Conservation (phyloP, 108 stramenopile genomes). For the Cyclotella choctawhatcheeana region DNA sequence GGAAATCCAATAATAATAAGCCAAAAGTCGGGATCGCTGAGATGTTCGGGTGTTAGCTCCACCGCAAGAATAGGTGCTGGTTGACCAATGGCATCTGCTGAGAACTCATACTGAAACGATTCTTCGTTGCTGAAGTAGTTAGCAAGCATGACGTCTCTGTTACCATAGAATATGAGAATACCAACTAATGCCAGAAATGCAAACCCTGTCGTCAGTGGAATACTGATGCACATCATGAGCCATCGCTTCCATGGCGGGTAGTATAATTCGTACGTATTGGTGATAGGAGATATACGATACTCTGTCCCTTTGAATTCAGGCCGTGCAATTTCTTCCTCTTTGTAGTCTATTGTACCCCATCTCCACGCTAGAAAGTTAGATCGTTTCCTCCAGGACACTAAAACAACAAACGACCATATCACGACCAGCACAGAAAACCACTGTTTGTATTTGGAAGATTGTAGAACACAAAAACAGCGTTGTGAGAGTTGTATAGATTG, state of each 20-base stretch:
- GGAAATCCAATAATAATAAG: constrained; percentile 79
- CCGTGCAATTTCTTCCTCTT: constrained; percentile 90
- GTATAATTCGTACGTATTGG: constrained; percentile 77
- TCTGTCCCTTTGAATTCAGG: constrained; percentile 91
- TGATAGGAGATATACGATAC: constrained; percentile 66
- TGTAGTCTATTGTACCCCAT: constrained; percentile 95
- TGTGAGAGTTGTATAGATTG: background rate
- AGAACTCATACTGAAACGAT: constrained; percentile 56
- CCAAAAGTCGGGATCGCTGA: constrained; percentile 86
- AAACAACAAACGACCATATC: constrained; percentile 92
- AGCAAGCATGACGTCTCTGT: constrained; percentile 86
- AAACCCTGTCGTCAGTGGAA: constrained; percentile 81
- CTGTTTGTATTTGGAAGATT: background rate
- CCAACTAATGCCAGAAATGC: constrained; percentile 75
- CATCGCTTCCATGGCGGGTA: constrained; percentile 89
- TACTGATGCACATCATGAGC: constrained; percentile 80
- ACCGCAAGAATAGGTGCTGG: constrained; percentile 58
- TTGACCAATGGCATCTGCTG: constrained; percentile 61
- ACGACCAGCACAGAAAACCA: constrained; percentile 69
- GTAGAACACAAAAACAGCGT: background rate
- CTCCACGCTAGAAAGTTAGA: constrained; percentile 80
- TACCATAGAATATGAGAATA: constrained; percentile 86
- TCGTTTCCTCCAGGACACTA: constrained; percentile 91
- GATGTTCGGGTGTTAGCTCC: constrained; percentile 60
- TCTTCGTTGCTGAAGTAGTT: constrained; percentile 62